Percentiles rank a stretch among this genome's conserved stretches.
phyloP scores from a whole-genome alignment of 208 protist species.

The Zelonia costaricensis region DNA sequence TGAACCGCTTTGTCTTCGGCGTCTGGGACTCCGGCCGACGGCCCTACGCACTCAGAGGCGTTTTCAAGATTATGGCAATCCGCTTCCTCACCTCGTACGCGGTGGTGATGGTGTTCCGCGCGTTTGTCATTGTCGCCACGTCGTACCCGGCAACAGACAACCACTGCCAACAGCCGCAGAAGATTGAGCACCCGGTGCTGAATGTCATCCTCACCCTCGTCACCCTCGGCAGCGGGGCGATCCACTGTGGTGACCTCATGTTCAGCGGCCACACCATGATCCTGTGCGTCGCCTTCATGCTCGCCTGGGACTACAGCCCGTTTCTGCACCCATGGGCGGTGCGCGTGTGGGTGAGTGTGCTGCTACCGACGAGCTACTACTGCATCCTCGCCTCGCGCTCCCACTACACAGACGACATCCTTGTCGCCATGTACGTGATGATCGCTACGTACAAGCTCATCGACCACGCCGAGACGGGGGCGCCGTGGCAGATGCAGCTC shows the following conservation, averaged over 20 bases:
- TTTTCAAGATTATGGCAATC: slow-evolving; percentile 56
- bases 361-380: slow-evolving; percentile 61
- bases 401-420: slow-evolving; percentile 90
- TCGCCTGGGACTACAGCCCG: slow-evolving; percentile 67
- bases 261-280: slow-evolving; percentile 91
- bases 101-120: slow-evolving; percentile 66
- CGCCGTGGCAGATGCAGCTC: slow-evolving; percentile 77
- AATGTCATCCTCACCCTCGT: slow-evolving; percentile 85
- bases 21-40: slow-evolving; percentile 46
- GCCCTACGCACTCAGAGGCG: slow-evolving; percentile 32
- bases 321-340: slow-evolving; percentile 58
- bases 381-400: slow-evolving; percentile 82
- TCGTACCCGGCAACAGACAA: slow-evolving; percentile 86
- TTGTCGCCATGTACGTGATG: slow-evolving; percentile 65
- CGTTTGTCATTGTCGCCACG: slow-evolving; percentile 72
- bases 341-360: slow-evolving; percentile 26
- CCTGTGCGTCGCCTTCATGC: slow-evolving; percentile 49
- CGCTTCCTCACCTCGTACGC: slow-evolving; percentile 75
- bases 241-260: slow-evolving; percentile 92
- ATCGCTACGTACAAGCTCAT: slow-evolving; percentile 67
- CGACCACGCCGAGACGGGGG: slow-evolving; percentile 52
- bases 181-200: slow-evolving; percentile 56
- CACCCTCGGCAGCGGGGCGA: slow-evolving; percentile 69
- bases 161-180: slow-evolving; percentile 68
- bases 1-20: slow-evolving; percentile 52